Percentiles rank a stretch among this genome's conserved stretches.
phyloP scores from a whole-genome alignment of 2,329 filamentous ascomycete genomes.

The Trichoderma asperellum region DNA sequence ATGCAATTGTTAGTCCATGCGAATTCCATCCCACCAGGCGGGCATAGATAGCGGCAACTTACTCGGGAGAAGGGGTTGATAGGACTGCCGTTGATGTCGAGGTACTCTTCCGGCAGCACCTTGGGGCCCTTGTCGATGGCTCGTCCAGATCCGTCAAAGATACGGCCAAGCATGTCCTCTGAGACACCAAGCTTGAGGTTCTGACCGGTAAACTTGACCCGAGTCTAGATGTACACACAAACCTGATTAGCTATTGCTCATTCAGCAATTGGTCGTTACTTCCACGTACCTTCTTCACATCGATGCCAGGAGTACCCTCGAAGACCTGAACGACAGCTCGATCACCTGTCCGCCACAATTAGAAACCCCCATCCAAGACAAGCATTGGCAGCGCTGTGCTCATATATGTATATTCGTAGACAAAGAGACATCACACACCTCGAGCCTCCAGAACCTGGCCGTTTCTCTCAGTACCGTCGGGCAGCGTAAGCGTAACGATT shows the following conservation, averaged over 20 bases:
- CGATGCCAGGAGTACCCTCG: constrained; percentile 94
- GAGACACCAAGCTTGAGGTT: constrained; percentile 98
- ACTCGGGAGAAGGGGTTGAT: constrained; percentile 98
- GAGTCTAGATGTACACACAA: constrained; percentile 64
- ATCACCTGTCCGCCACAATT: constrained; percentile 63
- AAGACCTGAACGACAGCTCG: constrained; percentile 98
- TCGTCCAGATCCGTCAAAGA: constrained; percentile 97
- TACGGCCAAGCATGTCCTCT: constrained; percentile 98
- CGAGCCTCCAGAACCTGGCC: constrained; percentile 97
- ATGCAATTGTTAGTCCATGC: constrained; percentile 30
- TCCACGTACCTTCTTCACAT: constrained; percentile 89
- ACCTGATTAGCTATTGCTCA: constrained; percentile 35
- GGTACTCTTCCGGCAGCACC: constrained; percentile 94
- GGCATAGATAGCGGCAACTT: constrained; percentile 33
- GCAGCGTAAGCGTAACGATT: constrained; percentile 93
- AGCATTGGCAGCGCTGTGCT: constrained; percentile 12
- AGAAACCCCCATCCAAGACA: constrained; percentile 29
- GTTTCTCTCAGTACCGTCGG: constrained; percentile 90
- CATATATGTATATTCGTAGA: background rate
- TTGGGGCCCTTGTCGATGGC: constrained; percentile 99
- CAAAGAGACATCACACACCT: constrained; percentile 60
- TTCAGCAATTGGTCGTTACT: constrained; percentile 13
- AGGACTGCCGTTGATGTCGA: constrained; percentile 98
- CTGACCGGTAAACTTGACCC: constrained; percentile 95
- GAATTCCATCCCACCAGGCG: background rate